phyloP scores from a whole-genome alignment of 768 basidiomycete species.

The Sporobolomyces pararoseus region DNA sequence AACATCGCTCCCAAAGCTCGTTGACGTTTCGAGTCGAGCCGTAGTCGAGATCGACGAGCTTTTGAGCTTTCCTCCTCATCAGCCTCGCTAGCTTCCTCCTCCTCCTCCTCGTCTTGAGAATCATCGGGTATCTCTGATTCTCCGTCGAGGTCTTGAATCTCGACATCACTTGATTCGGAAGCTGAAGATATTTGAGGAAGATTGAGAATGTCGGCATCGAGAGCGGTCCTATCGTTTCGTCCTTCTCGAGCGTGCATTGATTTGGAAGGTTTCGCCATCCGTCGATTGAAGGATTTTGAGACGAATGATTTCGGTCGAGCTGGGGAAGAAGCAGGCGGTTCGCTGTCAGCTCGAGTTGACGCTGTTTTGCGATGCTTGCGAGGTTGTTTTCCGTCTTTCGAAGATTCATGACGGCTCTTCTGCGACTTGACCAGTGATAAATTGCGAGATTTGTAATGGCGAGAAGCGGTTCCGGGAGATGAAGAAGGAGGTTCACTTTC shows the following conservation, averaged over 20 bases:
- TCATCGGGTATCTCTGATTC: conserved; percentile 20
- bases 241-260: neutral
- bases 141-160: neutral
- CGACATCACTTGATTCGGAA: neutral
- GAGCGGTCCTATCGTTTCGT: neutral
- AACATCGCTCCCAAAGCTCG: conserved; percentile 40
- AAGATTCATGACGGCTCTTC: neutral
- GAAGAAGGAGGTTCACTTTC: conserved; percentile 26
- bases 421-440: too few species aligned
- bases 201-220: conserved; percentile 31
- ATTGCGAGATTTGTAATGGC: neutral
- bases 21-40: conserved; percentile 30
- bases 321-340: conserved; percentile 23
- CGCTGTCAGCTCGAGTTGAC: conserved; percentile 18
- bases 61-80: conserved; percentile 10
- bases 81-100: neutral
- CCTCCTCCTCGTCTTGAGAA: neutral
- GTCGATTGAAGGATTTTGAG: neutral
- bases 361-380: neutral
- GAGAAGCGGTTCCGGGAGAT: neutral
- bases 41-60: conserved; percentile 3
- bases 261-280: conserved; percentile 22
- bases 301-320: neutral
- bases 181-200: neutral
- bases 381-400: neutral